Evolutionary conservation across 495 filamentous ascomycete species (phyloP).

Genomic region (Hypoxylon trugodes): DNA sequence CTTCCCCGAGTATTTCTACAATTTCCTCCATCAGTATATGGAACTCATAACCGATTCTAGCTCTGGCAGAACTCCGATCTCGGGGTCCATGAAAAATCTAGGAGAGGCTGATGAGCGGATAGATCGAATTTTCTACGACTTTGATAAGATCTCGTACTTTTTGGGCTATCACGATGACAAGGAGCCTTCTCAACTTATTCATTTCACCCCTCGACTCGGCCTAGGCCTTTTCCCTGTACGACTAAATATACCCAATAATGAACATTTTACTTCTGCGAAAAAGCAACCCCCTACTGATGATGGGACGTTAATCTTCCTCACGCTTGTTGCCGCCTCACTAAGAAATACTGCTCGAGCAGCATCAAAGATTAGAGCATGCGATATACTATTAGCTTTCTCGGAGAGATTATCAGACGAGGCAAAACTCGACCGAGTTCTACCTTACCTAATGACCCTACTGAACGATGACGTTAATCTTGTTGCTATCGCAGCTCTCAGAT

Average conservation of each 20-base stretch:
- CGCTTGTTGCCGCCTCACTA: constrained; percentile 84
- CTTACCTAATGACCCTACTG: constrained; percentile 83
- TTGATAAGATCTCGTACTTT: constrained; percentile 96
- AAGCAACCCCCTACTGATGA: constrained; percentile 70
- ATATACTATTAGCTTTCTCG: constrained; percentile 90
- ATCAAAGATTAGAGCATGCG: constrained; percentile 89
- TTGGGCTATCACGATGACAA: constrained; percentile 72
- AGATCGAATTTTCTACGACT: constrained; percentile 89
- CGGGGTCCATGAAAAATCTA: constrained; percentile 69
- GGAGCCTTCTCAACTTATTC: constrained; percentile 39
- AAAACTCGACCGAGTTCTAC: constrained; percentile 92
- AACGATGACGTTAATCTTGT: constrained; percentile 84
- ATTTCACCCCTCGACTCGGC: constrained; percentile 53
- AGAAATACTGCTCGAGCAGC: constrained; percentile 87
- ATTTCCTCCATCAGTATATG: constrained; percentile 97
- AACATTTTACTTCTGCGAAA: constrained; percentile 63
- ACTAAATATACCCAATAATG: constrained; percentile 86
- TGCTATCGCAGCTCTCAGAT: constrained; percentile 82
- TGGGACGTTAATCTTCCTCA: constrained; percentile 91
- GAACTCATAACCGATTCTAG: constrained; percentile 93
- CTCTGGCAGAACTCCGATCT: constrained; percentile 72
- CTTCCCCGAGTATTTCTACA: constrained; percentile 96
- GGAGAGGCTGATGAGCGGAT: constrained; percentile 92
- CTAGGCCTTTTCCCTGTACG: constrained; percentile 74
- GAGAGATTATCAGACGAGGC: constrained; percentile 94